phyloP scores from a whole-genome alignment of 164 flowering plant species.

The Liriodendron chinense region DNA sequence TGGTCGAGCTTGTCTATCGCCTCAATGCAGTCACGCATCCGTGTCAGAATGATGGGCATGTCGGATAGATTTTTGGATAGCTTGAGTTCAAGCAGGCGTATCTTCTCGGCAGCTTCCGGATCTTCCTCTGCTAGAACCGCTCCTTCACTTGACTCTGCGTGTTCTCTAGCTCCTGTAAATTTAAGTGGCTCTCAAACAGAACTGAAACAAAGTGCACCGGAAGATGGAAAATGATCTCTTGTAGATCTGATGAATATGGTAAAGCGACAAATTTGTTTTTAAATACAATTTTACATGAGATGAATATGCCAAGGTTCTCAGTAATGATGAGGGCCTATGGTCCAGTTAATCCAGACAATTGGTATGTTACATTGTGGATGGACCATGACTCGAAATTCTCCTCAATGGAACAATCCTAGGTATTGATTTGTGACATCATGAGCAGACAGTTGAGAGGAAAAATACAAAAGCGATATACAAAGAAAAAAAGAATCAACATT shows the following conservation, averaged over 20 bases:
- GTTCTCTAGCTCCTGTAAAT: conserved; percentile 19
- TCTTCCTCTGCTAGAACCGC: conserved; percentile 23
- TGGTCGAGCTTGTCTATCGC: conserved; percentile 52
- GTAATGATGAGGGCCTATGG: too few species aligned
- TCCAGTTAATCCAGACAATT: too few species aligned
- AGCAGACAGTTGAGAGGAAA: too few species aligned
- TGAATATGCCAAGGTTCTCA: too few species aligned
- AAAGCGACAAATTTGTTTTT: too few species aligned
- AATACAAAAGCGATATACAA: too few species aligned
- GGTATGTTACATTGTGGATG: too few species aligned
- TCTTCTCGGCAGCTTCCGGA: conserved; percentile 32
- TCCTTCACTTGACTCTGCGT: conserved; percentile 7
- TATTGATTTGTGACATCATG: too few species aligned
- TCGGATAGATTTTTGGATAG: conserved; percentile 47
- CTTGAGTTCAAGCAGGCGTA: conserved; percentile 44
- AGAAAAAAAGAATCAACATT: too few species aligned
- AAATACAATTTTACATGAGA: too few species aligned
- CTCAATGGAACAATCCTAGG: too few species aligned
- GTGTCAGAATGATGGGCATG: conserved; percentile 46
- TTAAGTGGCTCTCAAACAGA: not conserved
- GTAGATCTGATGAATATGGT: not conserved
- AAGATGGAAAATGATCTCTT: not conserved
- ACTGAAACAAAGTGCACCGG: not conserved
- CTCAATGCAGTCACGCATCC: conserved; percentile 60
- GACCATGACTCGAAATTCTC: too few species aligned